Base-by-base conservation (phyloP, 805 yeast species). In the Candida pseudofarinosa region DNA sequence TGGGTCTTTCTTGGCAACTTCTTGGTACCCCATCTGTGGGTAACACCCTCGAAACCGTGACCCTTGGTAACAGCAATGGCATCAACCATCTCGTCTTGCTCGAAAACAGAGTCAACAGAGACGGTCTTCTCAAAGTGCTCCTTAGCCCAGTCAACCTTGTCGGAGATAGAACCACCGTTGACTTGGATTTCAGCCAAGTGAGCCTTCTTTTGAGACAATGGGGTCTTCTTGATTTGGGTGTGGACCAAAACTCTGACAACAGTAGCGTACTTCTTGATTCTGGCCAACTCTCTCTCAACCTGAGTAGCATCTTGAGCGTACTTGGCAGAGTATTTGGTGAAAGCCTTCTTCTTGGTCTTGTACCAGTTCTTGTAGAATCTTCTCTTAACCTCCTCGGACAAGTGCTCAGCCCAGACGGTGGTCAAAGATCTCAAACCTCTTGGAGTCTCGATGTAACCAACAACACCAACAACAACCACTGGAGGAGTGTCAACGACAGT, bases 1-100 rank as follows among this genome's bases (percentile, higher is more conserved):
- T 93, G 99, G 75, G 99, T 93, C 95, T 93, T 93, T 83, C 99
- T 89, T 79, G 99, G 99, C 64, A 93, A 82, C 84, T 86, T 90
- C 90, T 90, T 95, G 86, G 99, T 93, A 74, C 99, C 99, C 98
- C 98, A 93, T 88, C 99, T 88, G 89, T 90, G 97, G 81, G 99
- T 93, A 69, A 91, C 97, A 90, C 99, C 99, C 80, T 93, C 99
- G 88, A 87, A 90, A 84, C 99, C 99, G 83, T 93, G 97, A 93
- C 99, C 99, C 84, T 87, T 91, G 85, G 99, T 93, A 70, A 93
- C 96, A 70, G 97, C 99, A 69, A 93, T 85, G 67, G 88, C 98
- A 67, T 93, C 99, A 64, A 93, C 83, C 85, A 87, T 83, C 83
- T 93, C 99, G 80, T 89, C 87, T 81, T 93, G 95, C 83, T 91